Percentiles rank a stretch among this genome's conserved stretches.
Conservation (phyloP, 129 eudicot genomes). For the Lactuca sativa region DNA sequence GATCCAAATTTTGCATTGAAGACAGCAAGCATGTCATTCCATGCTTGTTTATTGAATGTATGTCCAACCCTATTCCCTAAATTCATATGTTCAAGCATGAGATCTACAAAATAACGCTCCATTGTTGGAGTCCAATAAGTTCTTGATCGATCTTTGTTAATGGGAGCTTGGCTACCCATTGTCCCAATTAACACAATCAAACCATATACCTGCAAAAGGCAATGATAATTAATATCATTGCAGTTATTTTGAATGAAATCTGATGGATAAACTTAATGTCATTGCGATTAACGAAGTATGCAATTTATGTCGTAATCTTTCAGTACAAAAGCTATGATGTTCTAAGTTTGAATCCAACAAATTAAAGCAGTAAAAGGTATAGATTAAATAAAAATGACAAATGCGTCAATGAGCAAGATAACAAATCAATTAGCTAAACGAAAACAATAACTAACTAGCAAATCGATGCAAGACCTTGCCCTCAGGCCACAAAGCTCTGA, state of each 20-base stretch:
- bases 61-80: slow-evolving; percentile 62
- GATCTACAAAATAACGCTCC: slow-evolving; percentile 58
- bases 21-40: slow-evolving; percentile 59
- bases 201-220: slow-evolving; percentile 23
- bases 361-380: not conserved
- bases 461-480: not conserved
- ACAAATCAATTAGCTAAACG: slow-evolving; percentile 1
- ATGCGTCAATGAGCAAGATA: not conserved
- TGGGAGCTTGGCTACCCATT: slow-evolving; percentile 48
- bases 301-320: no score
- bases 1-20: slow-evolving; percentile 58
- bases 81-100: slow-evolving; percentile 64
- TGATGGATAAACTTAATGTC: no score
- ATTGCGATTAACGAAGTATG: no score
- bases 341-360: no score
- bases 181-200: slow-evolving; percentile 17
- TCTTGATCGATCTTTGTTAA: slow-evolving; percentile 47
- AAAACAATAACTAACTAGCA: not conserved
- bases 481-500: not conserved
- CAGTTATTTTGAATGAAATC: no score
- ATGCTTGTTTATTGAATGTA: slow-evolving; percentile 65
- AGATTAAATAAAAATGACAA: not conserved
- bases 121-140: slow-evolving; percentile 62
- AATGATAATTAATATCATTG: not conserved
- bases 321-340: no score